Evolutionary conservation across 2,329 filamentous ascomycete species (phyloP), one percentile per base, ranked within the genome.

Genomic region (Claviceps pusilla): DNA sequence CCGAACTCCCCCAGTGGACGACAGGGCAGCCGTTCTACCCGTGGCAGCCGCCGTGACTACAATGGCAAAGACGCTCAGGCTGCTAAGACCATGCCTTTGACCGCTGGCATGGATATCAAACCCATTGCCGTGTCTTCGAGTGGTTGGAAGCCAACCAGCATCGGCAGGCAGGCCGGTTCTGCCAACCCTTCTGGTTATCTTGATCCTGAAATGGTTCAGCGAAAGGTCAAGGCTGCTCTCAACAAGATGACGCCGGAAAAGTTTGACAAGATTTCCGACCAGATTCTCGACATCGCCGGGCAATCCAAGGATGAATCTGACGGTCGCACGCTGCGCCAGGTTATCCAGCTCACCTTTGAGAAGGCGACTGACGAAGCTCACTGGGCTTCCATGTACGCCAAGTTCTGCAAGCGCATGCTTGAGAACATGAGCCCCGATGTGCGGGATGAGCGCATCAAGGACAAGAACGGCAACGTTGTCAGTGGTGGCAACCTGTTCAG

Each of bases 181-280:
- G 58, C 70, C 47, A 67, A 70, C 42, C 19, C 50, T 19, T 39
- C 47, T 14, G 73, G 74, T 51, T 78, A 87, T 63, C 80, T 97
- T 73, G 82, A 94, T 60, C 91, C 93, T 29, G 88, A 91, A 63
- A 82, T 93, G 76, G 93, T 98, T 56, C 93, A 98, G 75, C 85
- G 91, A 62, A 98, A 98, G 83, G 93, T 98, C 68, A 98, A 98
- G 83, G 86, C 89, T 59, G 87, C 87, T 57, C 76, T 98, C 64
- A 98, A 98, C 83, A 98, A 98, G 85, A 97, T 98, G 93, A 97
- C 93, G 0, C 93, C 93, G 0, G 93, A 98, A 73, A 98, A 97
- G 67, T 98, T 98, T 64, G 90, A 95, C 68, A 89, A 85, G 73
- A 95, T 98, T 61, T 82, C 93, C 7, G 87, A 90, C 58, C 89